These are phyloP conservation scores for Erodium chrysanthum DNA, from an alignment of 441 rosid species.

Conservation along the genomic window DNA sequence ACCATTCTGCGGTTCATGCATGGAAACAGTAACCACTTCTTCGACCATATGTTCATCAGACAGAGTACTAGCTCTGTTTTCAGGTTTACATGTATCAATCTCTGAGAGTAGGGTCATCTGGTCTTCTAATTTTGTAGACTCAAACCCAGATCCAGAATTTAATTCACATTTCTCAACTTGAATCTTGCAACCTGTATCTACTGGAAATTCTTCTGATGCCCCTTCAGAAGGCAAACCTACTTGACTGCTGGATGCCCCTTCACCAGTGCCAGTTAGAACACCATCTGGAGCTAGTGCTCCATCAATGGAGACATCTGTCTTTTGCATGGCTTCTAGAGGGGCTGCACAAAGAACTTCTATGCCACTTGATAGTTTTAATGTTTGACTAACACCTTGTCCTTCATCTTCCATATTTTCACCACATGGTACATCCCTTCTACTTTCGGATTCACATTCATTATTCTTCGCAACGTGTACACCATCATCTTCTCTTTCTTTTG, in stretches of 20 bases:
- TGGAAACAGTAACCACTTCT: too few relatives aligned
- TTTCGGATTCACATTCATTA: background rate
- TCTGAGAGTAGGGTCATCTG: too few relatives aligned
- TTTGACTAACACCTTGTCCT: background rate
- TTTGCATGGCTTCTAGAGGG: background rate
- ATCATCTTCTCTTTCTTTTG: background rate
- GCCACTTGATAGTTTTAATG: background rate
- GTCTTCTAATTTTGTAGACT: background rate
- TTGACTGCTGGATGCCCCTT: background rate
- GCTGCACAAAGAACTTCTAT: background rate
- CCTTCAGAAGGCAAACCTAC: background rate
- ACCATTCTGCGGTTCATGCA: background rate
- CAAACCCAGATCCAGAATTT: background rate
- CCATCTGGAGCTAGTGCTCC: background rate
- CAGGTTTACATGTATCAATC: too few relatives aligned
- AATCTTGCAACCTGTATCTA: background rate
- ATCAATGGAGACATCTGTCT: background rate
- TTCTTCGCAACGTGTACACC: background rate
- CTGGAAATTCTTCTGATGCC: too few relatives aligned
- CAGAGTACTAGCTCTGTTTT: background rate
- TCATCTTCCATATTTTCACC: background rate
- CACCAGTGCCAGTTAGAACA: background rate
- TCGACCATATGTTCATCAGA: background rate
- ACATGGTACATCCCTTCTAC: too few relatives aligned
- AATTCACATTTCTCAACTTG: background rate